Base-by-base conservation (phyloP, 129 eudicot genomes). In the Dittrichia graveolens region DNA sequence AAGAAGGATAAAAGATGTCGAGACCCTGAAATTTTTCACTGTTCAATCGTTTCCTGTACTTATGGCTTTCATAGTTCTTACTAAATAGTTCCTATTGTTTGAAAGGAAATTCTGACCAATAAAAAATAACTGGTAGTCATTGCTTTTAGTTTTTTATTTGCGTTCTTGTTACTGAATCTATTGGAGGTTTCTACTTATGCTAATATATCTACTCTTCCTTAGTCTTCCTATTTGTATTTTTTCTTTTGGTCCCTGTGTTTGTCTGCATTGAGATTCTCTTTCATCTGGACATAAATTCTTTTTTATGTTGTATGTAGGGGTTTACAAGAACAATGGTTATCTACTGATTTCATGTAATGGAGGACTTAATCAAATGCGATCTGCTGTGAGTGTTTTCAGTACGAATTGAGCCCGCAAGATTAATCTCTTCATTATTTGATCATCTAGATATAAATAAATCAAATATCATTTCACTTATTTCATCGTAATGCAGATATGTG, bases 361-460 rank as follows among this genome's bases (percentile, higher is more conserved):
- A 79, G 98, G 98, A 62, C 95, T 93, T 44, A 94, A 94, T 78
- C 98, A 94, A 74, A 94, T 94, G 98, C 84, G 98, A 40, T 83
- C 98, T 46, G 98, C 98, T 78, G 98, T 94, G 82, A 83, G 98
- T 90, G 54, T 48, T 80, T 80, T 55, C 66, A 69, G 65, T 77
- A 70, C 16, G 74, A 71, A 19, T 78, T 78, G 43, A 70, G 10
- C 63, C 65, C 58, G 41, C 15, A 34, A 4, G 50, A 61, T 14
- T 78, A 42, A 50, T 42, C 35, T 41, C 57, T 50, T 55, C 3
- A 6, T 41, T n/a, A n/a, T n/a, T n/a, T n/a, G n/a, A n/a, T 62
- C 9, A 61, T 70, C 3, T 35, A 44, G 59, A 42, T 61, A 61
- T 59, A 78, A 71, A 13, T 62, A 34, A 53, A 24, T 14, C n/a